Conservation (phyloP, 2,329 filamentous ascomycete genomes). For the Domatiomyces catenatus region DNA sequence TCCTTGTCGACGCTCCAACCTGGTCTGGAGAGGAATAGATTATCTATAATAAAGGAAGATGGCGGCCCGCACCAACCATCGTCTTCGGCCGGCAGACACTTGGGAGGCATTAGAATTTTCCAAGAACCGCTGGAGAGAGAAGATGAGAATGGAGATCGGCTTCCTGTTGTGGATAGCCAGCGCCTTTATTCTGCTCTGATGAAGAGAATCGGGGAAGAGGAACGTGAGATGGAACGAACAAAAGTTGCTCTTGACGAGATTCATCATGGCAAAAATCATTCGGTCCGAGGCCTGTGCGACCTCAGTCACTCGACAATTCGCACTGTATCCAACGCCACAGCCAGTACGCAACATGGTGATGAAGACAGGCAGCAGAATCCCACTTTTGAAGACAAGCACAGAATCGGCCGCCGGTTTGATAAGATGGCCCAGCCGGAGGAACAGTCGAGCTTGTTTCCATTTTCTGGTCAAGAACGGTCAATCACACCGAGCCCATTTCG, state of each 20-base stretch:
- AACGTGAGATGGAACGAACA: conserved; percentile 16
- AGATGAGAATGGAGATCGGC: conserved; percentile 9
- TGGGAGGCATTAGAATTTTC: conserved; percentile 19
- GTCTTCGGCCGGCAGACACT: conserved; percentile 17
- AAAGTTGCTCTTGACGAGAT: conserved; percentile 7
- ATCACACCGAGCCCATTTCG: conserved; percentile 10
- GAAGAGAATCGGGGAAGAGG: conserved; percentile 24
- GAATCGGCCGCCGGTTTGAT: conserved; percentile 4
- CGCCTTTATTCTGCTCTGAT: conserved; percentile 30
- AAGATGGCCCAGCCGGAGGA: conserved; percentile 6
- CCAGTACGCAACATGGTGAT: neutral
- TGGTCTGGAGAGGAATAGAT: conserved; percentile 21
- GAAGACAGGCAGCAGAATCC: neutral
- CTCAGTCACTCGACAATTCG: neutral
- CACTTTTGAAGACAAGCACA: neutral
- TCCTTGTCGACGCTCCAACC: conserved; percentile 20
- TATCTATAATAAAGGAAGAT: conserved; percentile 32
- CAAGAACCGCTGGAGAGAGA: conserved; percentile 17
- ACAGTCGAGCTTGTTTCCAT: conserved; percentile 13
- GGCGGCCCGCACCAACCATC: conserved; percentile 20
- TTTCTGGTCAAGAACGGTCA: conserved; percentile 7
- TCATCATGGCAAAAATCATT: conserved; percentile 1
- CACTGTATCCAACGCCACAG: neutral
- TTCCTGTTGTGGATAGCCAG: conserved; percentile 23
- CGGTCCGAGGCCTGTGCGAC: conserved; percentile 2